Percentiles rank a stretch among this genome's conserved stretches.
Conservation (phyloP, 1,284 basidiomycete genomes). For the Cystobasidiaceae sp. region DNA sequence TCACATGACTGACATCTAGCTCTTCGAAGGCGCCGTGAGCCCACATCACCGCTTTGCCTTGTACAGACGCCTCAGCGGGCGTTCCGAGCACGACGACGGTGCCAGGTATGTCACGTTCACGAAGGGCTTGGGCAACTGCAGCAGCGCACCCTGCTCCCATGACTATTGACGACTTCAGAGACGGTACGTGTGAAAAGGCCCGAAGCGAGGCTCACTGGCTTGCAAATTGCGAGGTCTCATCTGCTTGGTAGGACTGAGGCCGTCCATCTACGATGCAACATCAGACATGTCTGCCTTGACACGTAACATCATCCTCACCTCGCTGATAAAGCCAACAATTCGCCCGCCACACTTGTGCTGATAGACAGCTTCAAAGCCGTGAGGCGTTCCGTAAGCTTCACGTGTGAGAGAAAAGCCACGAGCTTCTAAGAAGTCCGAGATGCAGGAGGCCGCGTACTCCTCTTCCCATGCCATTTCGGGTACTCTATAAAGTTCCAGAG, state of each 20-base stretch:
- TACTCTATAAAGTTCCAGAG: slow-evolving; percentile 37
- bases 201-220: slow-evolving; percentile 57
- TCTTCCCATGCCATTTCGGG: slow-evolving; percentile 35
- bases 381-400: slow-evolving; percentile 47
- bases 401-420: slow-evolving; percentile 42
- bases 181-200: neutral
- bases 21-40: slow-evolving; percentile 65
- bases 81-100: slow-evolving; percentile 75
- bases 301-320: no score
- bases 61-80: slow-evolving; percentile 76
- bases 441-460: slow-evolving; percentile 36
- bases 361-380: slow-evolving; percentile 71
- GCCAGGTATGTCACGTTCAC: slow-evolving; percentile 54
- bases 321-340: slow-evolving; percentile 40
- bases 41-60: slow-evolving; percentile 67
- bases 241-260: no score
- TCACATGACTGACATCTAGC: no score
- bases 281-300: no score
- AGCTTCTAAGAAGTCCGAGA: slow-evolving; percentile 39
- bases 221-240: slow-evolving; percentile 80
- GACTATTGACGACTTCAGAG: slow-evolving; percentile 40
- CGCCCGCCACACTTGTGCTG: slow-evolving; percentile 36
- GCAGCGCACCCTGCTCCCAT: neutral
- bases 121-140: neutral
- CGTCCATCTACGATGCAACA: no score